Base-by-base conservation (phyloP, 2,329 filamentous ascomycete species). In the Cladosporium sp. region DNA sequence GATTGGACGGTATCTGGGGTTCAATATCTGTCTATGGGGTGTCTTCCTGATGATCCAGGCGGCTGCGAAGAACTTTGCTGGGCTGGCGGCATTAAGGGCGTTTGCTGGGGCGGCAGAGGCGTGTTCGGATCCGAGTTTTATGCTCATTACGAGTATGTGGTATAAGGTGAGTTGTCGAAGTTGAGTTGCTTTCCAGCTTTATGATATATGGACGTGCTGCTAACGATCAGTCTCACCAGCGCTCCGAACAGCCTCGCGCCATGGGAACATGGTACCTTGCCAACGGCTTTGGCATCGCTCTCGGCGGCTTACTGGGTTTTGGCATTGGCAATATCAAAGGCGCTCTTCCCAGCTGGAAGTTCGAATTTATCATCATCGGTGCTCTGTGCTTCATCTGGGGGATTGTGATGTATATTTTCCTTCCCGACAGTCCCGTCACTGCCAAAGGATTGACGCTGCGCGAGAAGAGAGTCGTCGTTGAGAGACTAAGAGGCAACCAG, bases 101-200 rank as follows among this genome's bases (percentile, higher is more conserved):
- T 73, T 86, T 4, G 77, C 81, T 2, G 83, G 83, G 28, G 75
- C 81, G 3, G 78, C 80, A 2, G 83, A 85, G 68, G 80, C 83
- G 0, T 80, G 78, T 54, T 73, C 80, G 2, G 82, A 84, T 63
- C 84, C 84, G 1, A 79, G 77, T 0, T 84, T 87, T 59, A 84
- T 87, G 76, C 70, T 88, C 1, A 83, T 87, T 35, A 87, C 84
- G 0, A 78, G 78, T 4, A 86, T 86, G 83, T 88, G 83, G 79
- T 66, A 65, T 42, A 60, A 58, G n/a, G 49, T 36, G 4, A 24
- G 42, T 50, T 35, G n/a, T n/a, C n/a, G n/a, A n/a, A n/a, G n/a
- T n/a, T 8, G 28, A 24, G 20, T 7, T 13, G n/a, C 4, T 48
- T 4, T n/a, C n/a, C n/a, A n/a, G 8, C 28, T 2, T 32, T 9